A percentile compares a stretch with the other conserved stretches of the same genome.
These are phyloP conservation scores for Apophysomyces variabilis DNA, from an alignment of 371 early-diverging fungal species.

Conservation along the genomic window DNA sequence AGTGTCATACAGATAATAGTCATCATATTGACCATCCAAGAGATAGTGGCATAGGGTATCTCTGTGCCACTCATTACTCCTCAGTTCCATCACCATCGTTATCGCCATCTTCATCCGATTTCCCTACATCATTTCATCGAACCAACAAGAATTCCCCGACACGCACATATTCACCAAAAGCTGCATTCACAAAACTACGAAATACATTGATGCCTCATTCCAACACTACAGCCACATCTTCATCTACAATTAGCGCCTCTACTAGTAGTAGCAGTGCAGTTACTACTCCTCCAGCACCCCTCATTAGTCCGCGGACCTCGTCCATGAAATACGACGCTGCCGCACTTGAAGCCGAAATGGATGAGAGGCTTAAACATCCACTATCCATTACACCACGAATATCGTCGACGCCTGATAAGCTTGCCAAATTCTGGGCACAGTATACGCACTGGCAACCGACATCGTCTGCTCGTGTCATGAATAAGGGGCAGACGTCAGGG, in stretches of 20 bases:
- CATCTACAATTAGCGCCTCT: conserved; percentile 21
- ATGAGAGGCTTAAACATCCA: conserved; percentile 32
- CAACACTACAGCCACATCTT: conserved; percentile 29
- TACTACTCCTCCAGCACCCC: conserved; percentile 25
- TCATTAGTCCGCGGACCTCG: conserved; percentile 38
- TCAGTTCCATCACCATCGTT: conserved; percentile 23
- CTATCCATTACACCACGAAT: conserved; percentile 46
- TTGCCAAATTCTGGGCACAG: conserved; percentile 44
- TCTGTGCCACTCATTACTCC: conserved; percentile 23
- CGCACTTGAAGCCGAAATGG: conserved; percentile 29
- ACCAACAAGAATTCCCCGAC: conserved; percentile 26
- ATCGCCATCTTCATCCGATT: conserved; percentile 36
- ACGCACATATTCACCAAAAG: conserved; percentile 41
- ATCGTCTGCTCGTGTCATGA: conserved; percentile 9
- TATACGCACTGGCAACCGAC: conserved; percentile 39
- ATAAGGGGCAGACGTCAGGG: conserved; percentile 9
- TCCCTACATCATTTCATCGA: conserved; percentile 15
- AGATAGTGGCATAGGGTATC: conserved; percentile 23
- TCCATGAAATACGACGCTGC: conserved; percentile 39
- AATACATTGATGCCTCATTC: conserved; percentile 33
- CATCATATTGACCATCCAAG: conserved; percentile 17
- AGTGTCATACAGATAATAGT: conserved; percentile 20
- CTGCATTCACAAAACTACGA: conserved; percentile 40
- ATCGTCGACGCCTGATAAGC: conserved; percentile 49
- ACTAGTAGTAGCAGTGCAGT: conserved; percentile 21